Evolutionary conservation across 176 grass and related monocot genomes (phyloP).

Genomic region (Phoenix roebelenii): DNA sequence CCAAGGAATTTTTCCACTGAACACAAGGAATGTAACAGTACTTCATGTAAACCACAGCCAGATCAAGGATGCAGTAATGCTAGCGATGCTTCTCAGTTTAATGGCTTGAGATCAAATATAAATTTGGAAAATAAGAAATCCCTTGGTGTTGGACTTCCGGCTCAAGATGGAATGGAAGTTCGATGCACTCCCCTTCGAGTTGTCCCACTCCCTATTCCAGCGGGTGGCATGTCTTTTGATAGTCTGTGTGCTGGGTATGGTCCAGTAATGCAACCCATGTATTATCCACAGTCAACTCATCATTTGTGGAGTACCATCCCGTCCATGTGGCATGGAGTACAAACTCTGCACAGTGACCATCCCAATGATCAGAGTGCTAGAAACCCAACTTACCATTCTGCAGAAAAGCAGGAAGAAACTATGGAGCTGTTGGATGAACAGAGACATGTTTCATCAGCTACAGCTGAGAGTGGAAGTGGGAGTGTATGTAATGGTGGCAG

Average conservation of each 20-base stretch:
- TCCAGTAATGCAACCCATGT: conserved; percentile 25
- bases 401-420: conserved; percentile 20
- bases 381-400: conserved; percentile 11
- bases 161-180: conserved; percentile 35
- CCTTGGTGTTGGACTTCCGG: conserved; percentile 13
- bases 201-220: conserved; percentile 51
- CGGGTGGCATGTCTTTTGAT: conserved; percentile 49
- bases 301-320: conserved; percentile 31
- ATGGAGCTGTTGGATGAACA: conserved; percentile 26
- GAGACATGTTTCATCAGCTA: conserved; percentile 30
- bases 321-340: conserved; percentile 25
- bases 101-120: conserved; percentile 27
- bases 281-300: conserved; percentile 38
- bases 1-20: no score
- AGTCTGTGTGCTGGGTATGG: conserved; percentile 37
- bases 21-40: no score
- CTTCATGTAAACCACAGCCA: no score
- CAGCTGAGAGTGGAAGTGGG: conserved; percentile 36
- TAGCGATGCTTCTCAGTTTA: conserved; percentile 25
- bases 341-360: conserved; percentile 10
- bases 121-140: conserved; percentile 28
- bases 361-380: conserved; percentile 6
- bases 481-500: conserved; percentile 21
- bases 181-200: conserved; percentile 48
- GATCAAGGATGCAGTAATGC: conserved; percentile 2